Percentiles rank a stretch among this genome's conserved stretches.
Conservation (phyloP, 495 filamentous ascomycete genomes). For the Penicillium diatomitis region DNA sequence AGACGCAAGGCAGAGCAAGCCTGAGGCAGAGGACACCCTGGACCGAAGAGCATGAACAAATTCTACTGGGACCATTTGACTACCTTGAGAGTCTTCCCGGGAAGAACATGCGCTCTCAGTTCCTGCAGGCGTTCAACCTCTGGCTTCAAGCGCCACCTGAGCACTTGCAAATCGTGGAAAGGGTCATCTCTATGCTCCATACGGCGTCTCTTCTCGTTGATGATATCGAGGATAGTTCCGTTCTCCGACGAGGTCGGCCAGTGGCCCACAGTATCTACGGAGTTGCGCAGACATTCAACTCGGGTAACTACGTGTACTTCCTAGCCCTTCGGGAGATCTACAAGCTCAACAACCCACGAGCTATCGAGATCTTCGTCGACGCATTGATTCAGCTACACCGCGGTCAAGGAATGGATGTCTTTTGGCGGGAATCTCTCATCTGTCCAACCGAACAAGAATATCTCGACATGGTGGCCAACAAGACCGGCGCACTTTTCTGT, state of each 20-base stretch:
- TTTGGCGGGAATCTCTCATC: neutral
- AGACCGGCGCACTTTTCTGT: neutral
- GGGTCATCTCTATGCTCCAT: neutral
- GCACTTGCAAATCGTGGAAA: neutral
- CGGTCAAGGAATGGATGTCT: neutral
- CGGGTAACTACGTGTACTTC: neutral
- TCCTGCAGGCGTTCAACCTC: conserved; percentile 2
- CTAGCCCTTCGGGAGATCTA: neutral
- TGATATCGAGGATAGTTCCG: neutral
- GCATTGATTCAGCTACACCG: neutral
- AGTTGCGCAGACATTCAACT: neutral
- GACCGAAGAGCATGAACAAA: neutral
- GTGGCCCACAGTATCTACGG: neutral
- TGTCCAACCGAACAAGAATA: neutral
- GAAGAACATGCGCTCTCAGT: conserved; percentile 1
- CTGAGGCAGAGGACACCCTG: neutral
- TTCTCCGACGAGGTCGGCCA: neutral
- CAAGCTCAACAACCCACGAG: neutral
- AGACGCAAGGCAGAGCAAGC: neutral
- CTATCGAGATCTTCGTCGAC: neutral
- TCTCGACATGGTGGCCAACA: neutral
- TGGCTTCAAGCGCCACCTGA: neutral
- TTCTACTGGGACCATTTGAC: neutral
- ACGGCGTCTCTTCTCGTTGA: neutral
- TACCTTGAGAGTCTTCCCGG: conserved; percentile 1